Evolutionary conservation across 768 basidiomycete species (phyloP).

Genomic region (Suillus spraguei): DNA sequence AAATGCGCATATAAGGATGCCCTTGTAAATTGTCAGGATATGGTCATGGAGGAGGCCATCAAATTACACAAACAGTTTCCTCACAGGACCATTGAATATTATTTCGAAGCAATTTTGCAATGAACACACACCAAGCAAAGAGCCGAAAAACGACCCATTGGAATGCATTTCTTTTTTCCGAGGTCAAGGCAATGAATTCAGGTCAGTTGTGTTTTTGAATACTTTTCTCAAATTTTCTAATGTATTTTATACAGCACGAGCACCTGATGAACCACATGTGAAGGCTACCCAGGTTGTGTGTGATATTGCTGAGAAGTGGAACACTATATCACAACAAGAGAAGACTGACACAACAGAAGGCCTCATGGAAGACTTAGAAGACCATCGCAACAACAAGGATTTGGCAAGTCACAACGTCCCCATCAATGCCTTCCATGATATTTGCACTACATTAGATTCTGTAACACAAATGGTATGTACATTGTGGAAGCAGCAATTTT

Average conservation of each 20-base stretch:
- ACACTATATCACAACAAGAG: not conserved
- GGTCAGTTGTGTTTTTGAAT: not conserved
- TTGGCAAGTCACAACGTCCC: not conserved
- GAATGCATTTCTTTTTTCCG: not conserved
- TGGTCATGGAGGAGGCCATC: not conserved
- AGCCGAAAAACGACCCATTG: not conserved
- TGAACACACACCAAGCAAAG: not conserved
- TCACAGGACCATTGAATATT: not conserved
- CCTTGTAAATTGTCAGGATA: not conserved
- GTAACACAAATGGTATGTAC: not conserved
- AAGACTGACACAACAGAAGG: not conserved
- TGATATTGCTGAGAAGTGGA: not conserved
- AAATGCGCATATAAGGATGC: not conserved
- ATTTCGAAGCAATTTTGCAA: slow-evolving; percentile 11
- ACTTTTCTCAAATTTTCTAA: no score
- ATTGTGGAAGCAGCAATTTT: not conserved
- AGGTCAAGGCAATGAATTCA: not conserved
- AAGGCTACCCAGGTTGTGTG: not conserved
- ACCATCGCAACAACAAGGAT: not conserved
- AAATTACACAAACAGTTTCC: not conserved
- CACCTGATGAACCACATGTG: not conserved
- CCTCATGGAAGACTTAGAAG: slow-evolving; percentile 1
- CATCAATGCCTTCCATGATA: slow-evolving; percentile 2
- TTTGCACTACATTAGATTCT: not conserved
- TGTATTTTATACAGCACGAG: not conserved